Percentiles rank a stretch among this genome's conserved stretches.
phyloP scores from a whole-genome alignment of 78 protist species.

The Cavenderia fasciculata region DNA sequence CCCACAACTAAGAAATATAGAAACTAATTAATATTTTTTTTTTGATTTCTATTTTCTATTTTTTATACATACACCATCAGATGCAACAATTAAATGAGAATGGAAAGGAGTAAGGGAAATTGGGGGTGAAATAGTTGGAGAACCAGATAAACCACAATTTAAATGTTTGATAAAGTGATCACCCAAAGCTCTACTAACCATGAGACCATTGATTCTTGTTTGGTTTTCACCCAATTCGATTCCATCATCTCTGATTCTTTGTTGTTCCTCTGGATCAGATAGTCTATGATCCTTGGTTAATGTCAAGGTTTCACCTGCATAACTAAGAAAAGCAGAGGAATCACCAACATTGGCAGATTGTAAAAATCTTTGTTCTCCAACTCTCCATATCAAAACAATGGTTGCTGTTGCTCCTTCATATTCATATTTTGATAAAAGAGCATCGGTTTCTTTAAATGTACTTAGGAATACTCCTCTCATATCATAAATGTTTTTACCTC shows the following conservation, averaged over 20 bases:
- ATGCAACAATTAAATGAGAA: slow-evolving; percentile 76
- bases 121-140: slow-evolving; percentile 67
- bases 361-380: slow-evolving; percentile 65
- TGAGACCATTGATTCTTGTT: slow-evolving; percentile 82
- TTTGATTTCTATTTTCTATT: background rate
- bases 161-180: slow-evolving; percentile 80
- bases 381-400: slow-evolving; percentile 71
- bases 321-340: slow-evolving; percentile 77
- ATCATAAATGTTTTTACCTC: slow-evolving; percentile 19
- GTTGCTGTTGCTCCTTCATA: slow-evolving; percentile 84
- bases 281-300: slow-evolving; percentile 66
- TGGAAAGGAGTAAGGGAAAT: slow-evolving; percentile 65
- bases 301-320: slow-evolving; percentile 51
- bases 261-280: slow-evolving; percentile 67
- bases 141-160: slow-evolving; percentile 65
- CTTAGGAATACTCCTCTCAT: slow-evolving; percentile 69
- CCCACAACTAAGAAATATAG: slow-evolving; percentile 55
- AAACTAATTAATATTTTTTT: background rate
- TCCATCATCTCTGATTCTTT: slow-evolving; percentile 66
- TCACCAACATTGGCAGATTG: slow-evolving; percentile 86
- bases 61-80: slow-evolving; percentile 65
- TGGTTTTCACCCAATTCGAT: slow-evolving; percentile 54
- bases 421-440: slow-evolving; percentile 51
- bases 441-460: slow-evolving; percentile 70
- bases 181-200: slow-evolving; percentile 82